Base-by-base conservation (phyloP, 495 filamentous ascomycete genomes). In the Aspergillus steynii region DNA sequence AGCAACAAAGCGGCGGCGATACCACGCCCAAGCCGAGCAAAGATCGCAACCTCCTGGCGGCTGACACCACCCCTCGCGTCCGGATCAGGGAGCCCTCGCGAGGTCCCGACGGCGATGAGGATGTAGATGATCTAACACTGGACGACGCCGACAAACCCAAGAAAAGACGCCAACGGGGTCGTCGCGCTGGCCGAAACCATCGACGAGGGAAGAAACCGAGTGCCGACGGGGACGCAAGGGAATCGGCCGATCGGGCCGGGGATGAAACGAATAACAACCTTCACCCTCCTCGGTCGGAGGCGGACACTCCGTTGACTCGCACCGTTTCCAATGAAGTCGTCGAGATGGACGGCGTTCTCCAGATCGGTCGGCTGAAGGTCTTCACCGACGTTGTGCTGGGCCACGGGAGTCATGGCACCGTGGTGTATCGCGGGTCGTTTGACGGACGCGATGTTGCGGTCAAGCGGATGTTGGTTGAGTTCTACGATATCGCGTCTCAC, bases 401-500 rank as follows among this genome's bases (percentile, higher is more conserved):
- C 7, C 90, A 82, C 60, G 92, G 92, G 14, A 93, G 90, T 68
- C 91, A 93, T 69, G 92, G 92, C 27, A 96, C 92, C 15, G 85
- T 93, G 48, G 92, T 96, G 7, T 94, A 90, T 70, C 83, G 85
- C 15, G 92, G 92, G n/a, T 86, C 82, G 27, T 96, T 92, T 68
- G 91, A 96, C 67, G 92, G 93, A 26, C 88, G 93, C 63, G 89
- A 91, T 50, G 96, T 99, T 25, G 95, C 95, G 1, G 92, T 99
- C 34, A 99, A 99, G 78, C 85, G 95, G 27, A 98, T 99, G 92
- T 80, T 97, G 53, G 89, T 91, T 46, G 89, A 95, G 60, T 96
- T 96, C 71, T 96, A 90, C 72, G 95, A 97, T 57, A 92, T 99
- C 65, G 96, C 96, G 10, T 90, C 90, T 26, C 94, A 97, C 61